phyloP scores from a whole-genome alignment of 1,139 yeast species.

The Magnusiomyces sp. region DNA sequence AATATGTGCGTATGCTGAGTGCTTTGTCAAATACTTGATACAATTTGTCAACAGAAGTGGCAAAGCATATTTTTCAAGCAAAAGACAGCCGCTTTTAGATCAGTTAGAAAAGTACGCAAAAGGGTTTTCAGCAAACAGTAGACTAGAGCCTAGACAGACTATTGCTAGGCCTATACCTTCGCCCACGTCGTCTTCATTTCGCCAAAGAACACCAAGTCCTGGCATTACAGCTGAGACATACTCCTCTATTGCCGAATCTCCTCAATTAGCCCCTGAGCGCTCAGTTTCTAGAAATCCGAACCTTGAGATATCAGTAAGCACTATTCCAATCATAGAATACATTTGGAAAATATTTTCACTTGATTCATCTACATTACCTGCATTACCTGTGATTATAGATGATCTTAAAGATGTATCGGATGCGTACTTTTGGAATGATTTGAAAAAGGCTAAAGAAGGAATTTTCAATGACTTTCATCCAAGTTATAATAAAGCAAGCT shows the following conservation, averaged over 20 bases:
- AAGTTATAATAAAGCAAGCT: neutral
- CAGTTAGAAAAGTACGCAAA: neutral
- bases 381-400: no score
- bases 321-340: no score
- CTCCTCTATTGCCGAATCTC: no score
- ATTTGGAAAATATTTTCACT: no score
- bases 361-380: no score
- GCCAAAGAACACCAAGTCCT: no score
- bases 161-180: neutral
- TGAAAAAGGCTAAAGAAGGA: neutral
- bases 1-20: neutral
- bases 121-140: neutral
- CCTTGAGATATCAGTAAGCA: no score
- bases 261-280: no score
- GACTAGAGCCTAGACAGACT: slow-evolving; percentile 4
- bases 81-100: neutral
- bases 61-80: neutral
- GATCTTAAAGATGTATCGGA: neutral
- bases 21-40: slow-evolving; percentile 3
- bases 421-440: neutral
- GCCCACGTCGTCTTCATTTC: neutral
- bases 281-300: no score
- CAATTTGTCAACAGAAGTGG: neutral
- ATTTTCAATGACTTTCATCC: neutral
- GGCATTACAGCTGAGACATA: no score